Base-by-base conservation (phyloP, 1,139 yeast genomes). In the Debaryomycetaceae sp. region DNA sequence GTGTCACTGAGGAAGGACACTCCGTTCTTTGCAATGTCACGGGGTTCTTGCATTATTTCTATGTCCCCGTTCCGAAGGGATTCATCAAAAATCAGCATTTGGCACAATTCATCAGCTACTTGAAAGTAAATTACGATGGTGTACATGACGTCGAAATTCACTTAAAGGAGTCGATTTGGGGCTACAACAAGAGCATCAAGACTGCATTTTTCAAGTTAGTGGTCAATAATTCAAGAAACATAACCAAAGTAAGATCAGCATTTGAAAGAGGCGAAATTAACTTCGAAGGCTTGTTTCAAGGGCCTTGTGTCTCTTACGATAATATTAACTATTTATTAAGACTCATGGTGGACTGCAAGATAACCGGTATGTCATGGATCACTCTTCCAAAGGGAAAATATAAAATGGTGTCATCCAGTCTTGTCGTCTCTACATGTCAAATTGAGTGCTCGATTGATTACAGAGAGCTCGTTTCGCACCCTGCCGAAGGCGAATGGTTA, bases 331-430 rank as follows among this genome's bases (percentile, higher is more conserved):
- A 86, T 62, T 75, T 89, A 41, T 66, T 95, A 49, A 75, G 99
- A 53, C 72, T 91, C 62, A 90, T 95, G 96, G 82, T 93, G 42
- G 99, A 95, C 65, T 85, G 96, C 63, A 80, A 85, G 43, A 85
- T 87, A 49, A 87, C 93, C 0, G 99, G 99, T 40, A 93, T 95
- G 99, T 87, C 96, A 24, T 95, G 99, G 99, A 75, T 95, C 38
- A 87, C 97, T 0, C 73, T 93, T 23, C 98, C 98, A 0, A 80
- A 76, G 45, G 82, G 83, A 0, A 85, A 80, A 54, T 95, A 90
- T 61, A 55, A 59, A 1, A 47, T 84, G 47, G 73, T 81, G 6
- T 55, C 60, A 1, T 51, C 57, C 1, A 45, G 60, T 7, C 50
- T 61, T 14, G 71, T 68, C 49, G 75, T 83, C 4, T 87, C 97